Evolutionary conservation across 2,329 filamentous ascomycete species (phyloP).

Genomic region (Ciborinia camelliae): DNA sequence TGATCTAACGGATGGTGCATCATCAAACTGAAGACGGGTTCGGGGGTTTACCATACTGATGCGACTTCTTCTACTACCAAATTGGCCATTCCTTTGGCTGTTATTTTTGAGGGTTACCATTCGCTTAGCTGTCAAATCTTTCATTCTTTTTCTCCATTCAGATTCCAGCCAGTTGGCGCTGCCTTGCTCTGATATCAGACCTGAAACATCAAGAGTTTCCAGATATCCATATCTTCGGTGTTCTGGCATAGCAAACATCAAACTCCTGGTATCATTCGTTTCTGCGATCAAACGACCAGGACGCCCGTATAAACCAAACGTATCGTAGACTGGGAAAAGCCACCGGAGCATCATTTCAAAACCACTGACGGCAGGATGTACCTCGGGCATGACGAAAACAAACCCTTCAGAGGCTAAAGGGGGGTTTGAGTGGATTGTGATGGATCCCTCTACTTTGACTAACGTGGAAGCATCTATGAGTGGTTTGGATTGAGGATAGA

Average conservation of each 20-base stretch:
- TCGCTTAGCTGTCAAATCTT: conserved; percentile 78
- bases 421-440: conserved; percentile 79
- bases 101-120: conserved; percentile 61
- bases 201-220: conserved; percentile 80
- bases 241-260: conserved; percentile 98
- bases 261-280: conserved; percentile 76
- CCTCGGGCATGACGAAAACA: conserved; percentile 96
- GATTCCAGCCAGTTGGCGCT: conserved; percentile 77
- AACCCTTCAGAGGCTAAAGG: conserved; percentile 84
- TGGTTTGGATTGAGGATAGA: conserved; percentile 92
- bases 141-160: conserved; percentile 86
- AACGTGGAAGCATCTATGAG: conserved; percentile 92
- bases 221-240: conserved; percentile 85
- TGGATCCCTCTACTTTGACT: conserved; percentile 87
- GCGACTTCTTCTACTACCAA: conserved; percentile 55
- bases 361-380: conserved; percentile 83
- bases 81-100: conserved; percentile 41
- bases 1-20: conserved; percentile 48
- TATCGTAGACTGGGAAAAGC: conserved; percentile 91
- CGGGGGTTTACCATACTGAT: conserved; percentile 52
- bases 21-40: conserved; percentile 56
- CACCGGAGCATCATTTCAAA: conserved; percentile 95
- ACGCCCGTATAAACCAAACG: conserved; percentile 86
- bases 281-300: conserved; percentile 85
- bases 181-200: conserved; percentile 73